phyloP scores from a whole-genome alignment of 139 green algal species.

The Tetraselmis chui region DNA sequence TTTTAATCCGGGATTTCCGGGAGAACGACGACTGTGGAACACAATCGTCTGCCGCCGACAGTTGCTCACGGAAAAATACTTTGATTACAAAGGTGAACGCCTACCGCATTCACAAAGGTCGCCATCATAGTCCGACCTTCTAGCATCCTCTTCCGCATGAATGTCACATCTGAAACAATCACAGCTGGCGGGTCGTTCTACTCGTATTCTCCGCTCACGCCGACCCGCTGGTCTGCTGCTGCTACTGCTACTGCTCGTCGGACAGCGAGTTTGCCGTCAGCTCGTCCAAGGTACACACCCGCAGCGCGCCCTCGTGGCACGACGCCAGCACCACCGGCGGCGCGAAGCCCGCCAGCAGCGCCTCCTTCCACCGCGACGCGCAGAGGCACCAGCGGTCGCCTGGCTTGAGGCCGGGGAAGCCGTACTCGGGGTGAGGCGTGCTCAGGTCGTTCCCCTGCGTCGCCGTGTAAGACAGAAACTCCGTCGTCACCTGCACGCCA shows the following conservation, averaged over 20 bases:
- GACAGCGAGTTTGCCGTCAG: slow-evolving; percentile 20
- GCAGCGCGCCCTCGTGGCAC: slow-evolving; percentile 26
- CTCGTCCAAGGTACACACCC: slow-evolving; percentile 30
- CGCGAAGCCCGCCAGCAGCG: slow-evolving; percentile 18
- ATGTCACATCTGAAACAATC: too few species aligned
- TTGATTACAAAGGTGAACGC: too few species aligned
- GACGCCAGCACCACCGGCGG: slow-evolving; percentile 26
- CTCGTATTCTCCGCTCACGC: too few species aligned
- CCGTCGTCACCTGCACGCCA: slow-evolving; percentile 29
- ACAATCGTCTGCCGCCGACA: too few species aligned
- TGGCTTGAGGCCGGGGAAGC: slow-evolving; percentile 46
- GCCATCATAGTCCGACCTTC: too few species aligned
- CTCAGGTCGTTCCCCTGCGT: slow-evolving; percentile 45
- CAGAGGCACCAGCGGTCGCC: slow-evolving; percentile 39
- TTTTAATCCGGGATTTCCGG: too few species aligned
- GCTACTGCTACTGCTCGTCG: slow-evolving; percentile 15
- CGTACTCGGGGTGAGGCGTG: slow-evolving; percentile 26
- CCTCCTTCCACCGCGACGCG: slow-evolving; percentile 26
- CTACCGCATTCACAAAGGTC: too few species aligned
- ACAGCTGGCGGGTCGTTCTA: too few species aligned
- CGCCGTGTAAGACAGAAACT: slow-evolving; percentile 38
- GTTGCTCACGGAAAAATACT: too few species aligned
- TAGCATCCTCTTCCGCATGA: too few species aligned
- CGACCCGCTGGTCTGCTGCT: too few species aligned
- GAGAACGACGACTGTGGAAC: too few species aligned